phyloP scores from a whole-genome alignment of 2,329 filamentous ascomycete species.

The Phialophora verrucosa region DNA sequence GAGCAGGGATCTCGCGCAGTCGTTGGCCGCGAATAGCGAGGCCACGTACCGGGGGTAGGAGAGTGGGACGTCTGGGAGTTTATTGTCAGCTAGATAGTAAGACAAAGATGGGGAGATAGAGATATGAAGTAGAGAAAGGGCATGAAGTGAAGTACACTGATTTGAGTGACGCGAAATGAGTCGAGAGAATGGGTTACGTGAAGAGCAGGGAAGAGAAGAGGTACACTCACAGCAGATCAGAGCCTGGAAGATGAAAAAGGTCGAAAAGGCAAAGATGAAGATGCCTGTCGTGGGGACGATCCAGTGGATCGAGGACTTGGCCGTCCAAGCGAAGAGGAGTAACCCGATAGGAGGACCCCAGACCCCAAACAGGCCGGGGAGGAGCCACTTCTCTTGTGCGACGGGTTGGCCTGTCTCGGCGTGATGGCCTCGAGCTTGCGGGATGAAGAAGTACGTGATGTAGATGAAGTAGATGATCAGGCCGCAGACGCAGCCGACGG shows the following conservation, averaged over 20 bases:
- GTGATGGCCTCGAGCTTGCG: conserved; percentile 55
- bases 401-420: conserved; percentile 53
- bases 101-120: neutral
- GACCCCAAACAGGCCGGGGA: conserved; percentile 58
- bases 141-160: too few relatives aligned
- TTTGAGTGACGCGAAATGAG: neutral
- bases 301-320: conserved; percentile 56
- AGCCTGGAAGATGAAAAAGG: conserved; percentile 39
- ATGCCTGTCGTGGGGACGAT: conserved; percentile 42
- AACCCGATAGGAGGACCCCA: conserved; percentile 31
- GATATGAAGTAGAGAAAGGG: too few relatives aligned
- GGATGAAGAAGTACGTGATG: conserved; percentile 51
- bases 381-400: conserved; percentile 56
- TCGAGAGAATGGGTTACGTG: neutral
- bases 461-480: conserved; percentile 58
- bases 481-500: conserved; percentile 61
- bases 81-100: neutral
- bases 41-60: conserved; percentile 39
- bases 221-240: conserved; percentile 33
- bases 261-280: conserved; percentile 33
- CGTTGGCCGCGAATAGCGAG: conserved; percentile 40
- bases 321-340: conserved; percentile 58
- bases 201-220: too few relatives aligned
- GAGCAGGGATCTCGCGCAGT: conserved; percentile 41
- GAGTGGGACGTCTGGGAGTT: conserved; percentile 28